Evolutionary conservation across 352 stramenopile genomes (phyloP).

Genomic region (Globisporangium heterothallicum): DNA sequence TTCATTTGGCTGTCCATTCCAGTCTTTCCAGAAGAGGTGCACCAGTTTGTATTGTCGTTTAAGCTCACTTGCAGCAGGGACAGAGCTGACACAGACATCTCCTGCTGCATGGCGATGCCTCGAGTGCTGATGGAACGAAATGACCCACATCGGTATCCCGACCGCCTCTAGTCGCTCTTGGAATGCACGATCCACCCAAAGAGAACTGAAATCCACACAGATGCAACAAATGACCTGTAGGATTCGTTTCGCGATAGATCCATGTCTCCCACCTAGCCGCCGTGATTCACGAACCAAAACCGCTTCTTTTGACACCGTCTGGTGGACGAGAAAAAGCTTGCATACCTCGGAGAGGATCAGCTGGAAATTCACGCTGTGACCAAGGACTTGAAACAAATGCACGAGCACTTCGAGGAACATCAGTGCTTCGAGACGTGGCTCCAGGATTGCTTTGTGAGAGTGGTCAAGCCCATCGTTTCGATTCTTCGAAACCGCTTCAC

Average conservation of each 20-base stretch:
- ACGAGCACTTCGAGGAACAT: slow-evolving; percentile 19
- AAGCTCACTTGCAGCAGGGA: neutral
- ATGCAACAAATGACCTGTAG: slow-evolving; percentile 37
- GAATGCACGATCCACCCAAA: slow-evolving; percentile 17
- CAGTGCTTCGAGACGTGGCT: slow-evolving; percentile 15
- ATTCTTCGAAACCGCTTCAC: neutral
- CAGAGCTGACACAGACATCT: too few relatives aligned
- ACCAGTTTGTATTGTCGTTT: neutral
- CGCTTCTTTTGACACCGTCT: slow-evolving; percentile 18
- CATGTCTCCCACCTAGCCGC: neutral
- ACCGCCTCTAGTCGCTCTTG: slow-evolving; percentile 13
- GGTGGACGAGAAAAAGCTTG: slow-evolving; percentile 17
- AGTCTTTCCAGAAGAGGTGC: slow-evolving; percentile 28
- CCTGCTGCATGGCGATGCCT: neutral
- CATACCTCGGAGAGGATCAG: slow-evolving; percentile 22
- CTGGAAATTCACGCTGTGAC: slow-evolving; percentile 17
- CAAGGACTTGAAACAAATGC: neutral
- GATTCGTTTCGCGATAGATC: slow-evolving; percentile 25
- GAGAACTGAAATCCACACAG: slow-evolving; percentile 23
- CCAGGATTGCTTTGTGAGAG: neutral
- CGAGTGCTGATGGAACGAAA: slow-evolving; percentile 17
- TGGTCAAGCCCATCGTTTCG: neutral
- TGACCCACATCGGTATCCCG: slow-evolving; percentile 21
- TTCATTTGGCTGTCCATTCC: slow-evolving; percentile 8
- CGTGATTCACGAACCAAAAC: slow-evolving; percentile 4